Base-by-base conservation (phyloP, 768 basidiomycete genomes). In the Suillus placidus region DNA sequence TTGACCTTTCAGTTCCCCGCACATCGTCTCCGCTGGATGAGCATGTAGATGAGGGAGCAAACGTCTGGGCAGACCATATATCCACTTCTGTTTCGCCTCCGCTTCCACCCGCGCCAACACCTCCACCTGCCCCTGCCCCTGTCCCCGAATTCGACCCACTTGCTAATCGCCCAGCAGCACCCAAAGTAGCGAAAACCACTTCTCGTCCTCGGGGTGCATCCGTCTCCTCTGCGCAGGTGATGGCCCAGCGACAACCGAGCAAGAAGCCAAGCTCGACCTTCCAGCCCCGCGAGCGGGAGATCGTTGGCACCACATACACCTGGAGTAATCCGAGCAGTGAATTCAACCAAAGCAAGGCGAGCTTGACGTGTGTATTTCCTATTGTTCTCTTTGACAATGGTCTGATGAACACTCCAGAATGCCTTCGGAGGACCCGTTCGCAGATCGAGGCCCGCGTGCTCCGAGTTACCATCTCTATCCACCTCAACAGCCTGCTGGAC, bases 231-330 rank as follows among this genome's bases (percentile, higher is more conserved):
- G 77, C 74, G 10, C 74, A 76, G 2, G 68, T 65, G 5, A 56
- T 62, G 14, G 56, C 42, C 38, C 51, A 67, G 8, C 69, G 66
- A 9, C 45, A 61, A 18, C 58, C 51, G 35, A 77, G 77, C 63
- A 66, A 67, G 57, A 78, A 69, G 54, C 32, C 77, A 1, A 77
- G 76, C 23, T 73, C 71, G 0, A 10, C 74, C 38, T 43, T 67
- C 30, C 71, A 69, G 40, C 20, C 71, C 1, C 75, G 75, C 20
- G 76, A 77, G 63, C 74, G 69, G 16, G 75, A 76, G 34, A 38
- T 76, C 6, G 72, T 74, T 16, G 75, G 70, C n/a, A 69, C 71
- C n/a, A 77, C 74, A 32, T 77, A 71, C 62, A 78, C 77, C 2
- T 77, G 72, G 71, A 74, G 76, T 42, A 71, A 64, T 55, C 68